Evolutionary conservation across 1,284 basidiomycete genomes (phyloP).

Genomic region (Apiotrichum veenhuisii): DNA sequence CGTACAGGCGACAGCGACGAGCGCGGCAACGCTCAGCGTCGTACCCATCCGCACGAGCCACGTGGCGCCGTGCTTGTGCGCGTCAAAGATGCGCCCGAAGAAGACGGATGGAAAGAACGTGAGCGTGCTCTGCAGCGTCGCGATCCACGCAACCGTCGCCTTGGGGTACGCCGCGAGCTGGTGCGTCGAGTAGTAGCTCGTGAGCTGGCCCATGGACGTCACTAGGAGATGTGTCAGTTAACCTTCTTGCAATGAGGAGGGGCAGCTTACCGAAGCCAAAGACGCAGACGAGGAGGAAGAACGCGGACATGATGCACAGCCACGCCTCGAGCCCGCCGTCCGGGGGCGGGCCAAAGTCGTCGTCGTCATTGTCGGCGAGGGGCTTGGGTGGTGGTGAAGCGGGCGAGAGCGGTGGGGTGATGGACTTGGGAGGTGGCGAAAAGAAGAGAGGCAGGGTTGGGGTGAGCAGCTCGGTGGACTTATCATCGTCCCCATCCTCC

Average conservation of each 20-base stretch:
- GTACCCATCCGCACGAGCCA: constrained; percentile 22
- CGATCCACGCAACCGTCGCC: constrained; percentile 18
- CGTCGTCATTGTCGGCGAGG: not conserved
- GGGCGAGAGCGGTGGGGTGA: too few species aligned
- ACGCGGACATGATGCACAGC: constrained; percentile 21
- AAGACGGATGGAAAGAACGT: constrained; percentile 27
- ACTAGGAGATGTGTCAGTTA: constrained; percentile 14
- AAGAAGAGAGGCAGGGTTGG: too few species aligned
- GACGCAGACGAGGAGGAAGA: constrained; percentile 21
- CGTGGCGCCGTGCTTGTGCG: constrained; percentile 22
- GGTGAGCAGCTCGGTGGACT: too few species aligned
- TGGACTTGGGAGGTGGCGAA: too few species aligned
- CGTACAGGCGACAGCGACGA: constrained; percentile 27
- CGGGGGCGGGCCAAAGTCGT: constrained; percentile 10
- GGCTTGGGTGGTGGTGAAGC: too few species aligned
- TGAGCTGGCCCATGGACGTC: constrained; percentile 23
- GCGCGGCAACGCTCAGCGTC: constrained; percentile 12
- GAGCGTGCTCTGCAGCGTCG: constrained; percentile 25
- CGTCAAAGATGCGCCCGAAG: constrained; percentile 26
- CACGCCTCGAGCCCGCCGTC: constrained; percentile 24
- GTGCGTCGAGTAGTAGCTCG: constrained; percentile 18
- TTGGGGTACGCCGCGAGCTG: constrained; percentile 14
- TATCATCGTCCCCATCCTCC: too few species aligned
- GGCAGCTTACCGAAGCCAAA: constrained; percentile 20
- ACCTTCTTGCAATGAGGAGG: too few species aligned